phyloP scores from a whole-genome alignment of 768 basidiomycete species.

The Amanita jacksonii region DNA sequence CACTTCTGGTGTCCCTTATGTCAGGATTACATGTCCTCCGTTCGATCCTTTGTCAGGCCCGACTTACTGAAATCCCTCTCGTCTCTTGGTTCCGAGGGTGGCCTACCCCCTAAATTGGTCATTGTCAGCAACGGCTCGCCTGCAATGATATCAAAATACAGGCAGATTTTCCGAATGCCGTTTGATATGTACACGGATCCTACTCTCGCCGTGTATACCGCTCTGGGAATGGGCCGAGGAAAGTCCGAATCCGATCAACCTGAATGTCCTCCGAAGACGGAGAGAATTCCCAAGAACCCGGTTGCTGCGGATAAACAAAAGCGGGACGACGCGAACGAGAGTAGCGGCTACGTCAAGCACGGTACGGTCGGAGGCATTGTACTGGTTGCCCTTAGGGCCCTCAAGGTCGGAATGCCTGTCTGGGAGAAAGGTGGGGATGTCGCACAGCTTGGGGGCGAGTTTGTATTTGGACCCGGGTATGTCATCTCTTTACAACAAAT shows the following conservation, averaged over 20 bases:
- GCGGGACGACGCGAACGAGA: conserved; percentile 1
- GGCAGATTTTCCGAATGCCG: conserved; percentile 63
- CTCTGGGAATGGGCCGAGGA: conserved; percentile 58
- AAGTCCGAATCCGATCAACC: conserved; percentile 9
- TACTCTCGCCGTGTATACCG: conserved; percentile 51
- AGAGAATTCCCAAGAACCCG: not conserved
- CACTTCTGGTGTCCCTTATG: conserved; percentile 86
- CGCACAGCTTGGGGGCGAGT: conserved; percentile 84
- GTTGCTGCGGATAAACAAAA: not conserved
- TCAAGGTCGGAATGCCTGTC: conserved; percentile 70
- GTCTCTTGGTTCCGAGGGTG: conserved; percentile 10
- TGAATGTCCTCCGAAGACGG: not conserved
- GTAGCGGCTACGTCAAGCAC: conserved; percentile 54
- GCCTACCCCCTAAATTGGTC: conserved; percentile 29
- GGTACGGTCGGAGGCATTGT: conserved; percentile 57
- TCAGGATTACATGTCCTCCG: conserved; percentile 79
- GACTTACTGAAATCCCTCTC: conserved; percentile 24
- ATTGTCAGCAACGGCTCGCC: conserved; percentile 75
- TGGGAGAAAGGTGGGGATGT: conserved; percentile 75
- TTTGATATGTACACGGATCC: conserved; percentile 81
- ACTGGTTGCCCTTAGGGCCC: conserved; percentile 61
- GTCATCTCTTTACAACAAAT: not conserved
- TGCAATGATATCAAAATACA: conserved; percentile 69
- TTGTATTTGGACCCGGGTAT: conserved; percentile 44
- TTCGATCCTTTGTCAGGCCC: conserved; percentile 35